Conservation (phyloP, 495 filamentous ascomycete species). For the Xylaria scruposa region DNA sequence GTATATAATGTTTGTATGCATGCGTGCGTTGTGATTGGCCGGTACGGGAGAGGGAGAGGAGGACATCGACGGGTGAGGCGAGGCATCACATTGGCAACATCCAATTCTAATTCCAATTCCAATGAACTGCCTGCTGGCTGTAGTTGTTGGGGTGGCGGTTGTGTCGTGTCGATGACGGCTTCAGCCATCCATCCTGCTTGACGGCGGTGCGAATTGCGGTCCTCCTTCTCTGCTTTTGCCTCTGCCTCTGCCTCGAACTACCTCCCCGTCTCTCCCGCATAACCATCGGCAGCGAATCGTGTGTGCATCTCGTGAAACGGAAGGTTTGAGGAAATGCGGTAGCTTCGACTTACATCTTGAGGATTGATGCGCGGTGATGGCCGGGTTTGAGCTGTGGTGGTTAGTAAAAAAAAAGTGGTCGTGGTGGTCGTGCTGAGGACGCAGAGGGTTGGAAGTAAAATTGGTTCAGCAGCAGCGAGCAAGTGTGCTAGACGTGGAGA, state of each 20-base stretch:
- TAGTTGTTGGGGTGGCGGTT: not conserved
- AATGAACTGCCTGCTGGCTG: too few species aligned
- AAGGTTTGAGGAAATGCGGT: not conserved
- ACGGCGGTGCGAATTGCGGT: not conserved
- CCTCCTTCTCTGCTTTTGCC: not conserved
- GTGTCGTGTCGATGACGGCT: not conserved
- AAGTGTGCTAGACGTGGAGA: slow-evolving; percentile 14
- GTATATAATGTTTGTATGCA: not conserved
- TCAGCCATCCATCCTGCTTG: not conserved
- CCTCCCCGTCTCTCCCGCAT: not conserved
- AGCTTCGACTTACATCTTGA: slow-evolving; percentile 47
- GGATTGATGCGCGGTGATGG: slow-evolving; percentile 37
- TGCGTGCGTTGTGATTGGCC: not conserved
- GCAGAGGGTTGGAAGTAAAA: slow-evolving; percentile 27
- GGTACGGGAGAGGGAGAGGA: too few species aligned
- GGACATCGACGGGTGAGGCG: not conserved
- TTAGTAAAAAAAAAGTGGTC: slow-evolving; percentile 43
- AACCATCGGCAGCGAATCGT: not conserved
- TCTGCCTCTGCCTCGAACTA: not conserved
- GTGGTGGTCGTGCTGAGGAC: slow-evolving; percentile 28
- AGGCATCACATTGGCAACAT: not conserved
- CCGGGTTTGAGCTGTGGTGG: slow-evolving; percentile 37
- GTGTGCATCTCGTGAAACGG: not conserved
- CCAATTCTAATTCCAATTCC: too few species aligned
- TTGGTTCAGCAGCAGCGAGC: slow-evolving; percentile 14